phyloP scores from a whole-genome alignment of 129 eudicot genomes.

The Flaveria brownii region DNA sequence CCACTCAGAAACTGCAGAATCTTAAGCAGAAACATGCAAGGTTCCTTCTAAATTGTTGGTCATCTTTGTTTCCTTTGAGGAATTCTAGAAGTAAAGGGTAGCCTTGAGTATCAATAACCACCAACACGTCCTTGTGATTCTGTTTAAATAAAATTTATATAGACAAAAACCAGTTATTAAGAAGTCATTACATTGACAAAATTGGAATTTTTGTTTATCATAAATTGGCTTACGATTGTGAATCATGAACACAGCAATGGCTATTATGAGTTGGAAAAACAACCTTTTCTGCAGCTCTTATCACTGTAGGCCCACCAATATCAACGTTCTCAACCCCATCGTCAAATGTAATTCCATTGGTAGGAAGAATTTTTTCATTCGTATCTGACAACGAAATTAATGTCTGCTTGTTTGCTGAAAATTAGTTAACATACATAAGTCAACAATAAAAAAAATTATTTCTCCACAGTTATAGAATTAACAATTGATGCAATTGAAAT shows the following conservation, averaged over 20 bases:
- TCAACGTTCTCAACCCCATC: constrained; percentile 76
- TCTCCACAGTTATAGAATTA: too few species aligned
- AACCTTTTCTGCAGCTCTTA: constrained; percentile 96
- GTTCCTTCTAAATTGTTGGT: constrained; percentile 63
- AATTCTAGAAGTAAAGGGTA: constrained; percentile 62
- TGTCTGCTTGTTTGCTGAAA: constrained; percentile 70
- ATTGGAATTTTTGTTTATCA: too few species aligned
- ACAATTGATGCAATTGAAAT: too few species aligned
- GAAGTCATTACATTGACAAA: not conserved
- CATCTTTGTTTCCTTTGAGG: constrained; percentile 54
- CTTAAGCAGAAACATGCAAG: constrained; percentile 92
- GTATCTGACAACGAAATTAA: constrained; percentile 83
- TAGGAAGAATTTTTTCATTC: constrained; percentile 72
- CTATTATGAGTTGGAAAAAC: not conserved
- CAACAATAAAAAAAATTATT: too few species aligned
- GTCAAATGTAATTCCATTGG: constrained; percentile 60
- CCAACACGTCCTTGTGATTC: constrained; percentile 93
- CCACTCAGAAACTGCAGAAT: constrained; percentile 98
- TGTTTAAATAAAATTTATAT: constrained; percentile 31
- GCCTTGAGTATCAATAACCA: constrained; percentile 87
- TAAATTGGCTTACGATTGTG: too few species aligned
- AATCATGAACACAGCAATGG: too few species aligned
- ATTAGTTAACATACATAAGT: too few species aligned
- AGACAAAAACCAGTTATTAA: not conserved
- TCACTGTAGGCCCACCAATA: constrained; percentile 51